Conservation (phyloP, 2,329 filamentous ascomycete species). For the Aspergillus eucalypticola region DNA sequence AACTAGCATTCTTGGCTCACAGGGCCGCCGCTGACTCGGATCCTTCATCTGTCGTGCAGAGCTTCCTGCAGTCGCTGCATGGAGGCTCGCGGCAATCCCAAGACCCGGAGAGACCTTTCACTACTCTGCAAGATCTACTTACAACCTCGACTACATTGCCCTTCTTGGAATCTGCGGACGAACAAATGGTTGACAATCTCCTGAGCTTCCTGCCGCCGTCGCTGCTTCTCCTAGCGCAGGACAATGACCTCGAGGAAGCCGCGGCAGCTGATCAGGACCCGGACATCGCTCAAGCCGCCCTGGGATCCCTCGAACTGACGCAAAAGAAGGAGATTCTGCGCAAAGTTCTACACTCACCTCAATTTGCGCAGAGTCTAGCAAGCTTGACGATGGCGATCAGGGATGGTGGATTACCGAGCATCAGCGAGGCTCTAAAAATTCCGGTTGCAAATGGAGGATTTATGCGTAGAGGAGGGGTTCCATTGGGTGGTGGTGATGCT, state of each 20-base stretch:
- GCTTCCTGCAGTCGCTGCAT: conserved; percentile 82
- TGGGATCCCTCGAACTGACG: conserved; percentile 68
- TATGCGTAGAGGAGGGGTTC: conserved; percentile 74
- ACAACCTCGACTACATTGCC: conserved; percentile 75
- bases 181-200: conserved; percentile 68
- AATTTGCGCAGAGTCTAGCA: conserved; percentile 82
- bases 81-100: conserved; percentile 53
- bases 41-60: conserved; percentile 76
- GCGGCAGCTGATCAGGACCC: conserved; percentile 67
- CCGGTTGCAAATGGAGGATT: conserved; percentile 82
- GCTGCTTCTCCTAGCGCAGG: conserved; percentile 74
- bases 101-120: conserved; percentile 67
- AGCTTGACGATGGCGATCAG: conserved; percentile 84
- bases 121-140: conserved; percentile 82
- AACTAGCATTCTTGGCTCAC: conserved; percentile 43
- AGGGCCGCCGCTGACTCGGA: conserved; percentile 66
- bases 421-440: conserved; percentile 81
- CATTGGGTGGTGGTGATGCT: conserved; percentile 82
- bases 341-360: conserved; percentile 82
- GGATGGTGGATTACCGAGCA: conserved; percentile 85
- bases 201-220: conserved; percentile 76
- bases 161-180: conserved; percentile 68
- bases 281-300: conserved; percentile 69
- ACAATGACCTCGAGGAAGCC: conserved; percentile 59
- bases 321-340: conserved; percentile 81